Conservation (phyloP, 352 stramenopile genomes). For the Proteromonas lacertae region DNA sequence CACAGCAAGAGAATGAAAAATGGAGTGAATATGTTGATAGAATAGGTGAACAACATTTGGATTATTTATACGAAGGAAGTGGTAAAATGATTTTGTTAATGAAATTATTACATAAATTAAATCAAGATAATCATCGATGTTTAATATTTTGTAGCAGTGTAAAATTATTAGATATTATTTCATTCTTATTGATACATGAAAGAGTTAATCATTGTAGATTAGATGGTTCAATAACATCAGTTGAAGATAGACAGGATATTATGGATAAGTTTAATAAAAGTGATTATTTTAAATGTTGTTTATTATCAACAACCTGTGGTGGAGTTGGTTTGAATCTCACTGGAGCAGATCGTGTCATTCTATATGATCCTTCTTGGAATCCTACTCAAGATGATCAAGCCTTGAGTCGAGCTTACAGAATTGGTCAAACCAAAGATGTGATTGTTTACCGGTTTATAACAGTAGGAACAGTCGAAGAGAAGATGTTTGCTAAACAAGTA, state of each 20-base stretch:
- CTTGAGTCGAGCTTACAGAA: constrained; percentile 34
- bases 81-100: constrained; percentile 92
- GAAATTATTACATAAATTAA: constrained; percentile 79
- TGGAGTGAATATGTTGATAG: too few species aligned
- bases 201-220: too few species aligned
- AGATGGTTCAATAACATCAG: constrained; percentile 84
- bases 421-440: constrained; percentile 37
- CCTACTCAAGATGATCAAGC: constrained; percentile 35
- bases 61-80: constrained; percentile 57
- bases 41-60: too few species aligned
- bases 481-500: constrained; percentile 34
- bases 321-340: constrained; percentile 79
- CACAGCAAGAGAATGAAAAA: too few species aligned
- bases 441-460: constrained; percentile 38
- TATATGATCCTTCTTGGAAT: constrained; percentile 47
- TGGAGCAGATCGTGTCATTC: constrained; percentile 32
- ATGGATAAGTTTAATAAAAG: constrained; percentile 64
- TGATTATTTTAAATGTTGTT: constrained; percentile 82
- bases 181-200: constrained; percentile 65
- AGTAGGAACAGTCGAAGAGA: constrained; percentile 37
- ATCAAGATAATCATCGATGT: constrained; percentile 69
- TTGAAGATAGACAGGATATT: constrained; percentile 59
- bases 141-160: constrained; percentile 96
- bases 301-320: constrained; percentile 81
- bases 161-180: constrained; percentile 94